Percentiles rank a stretch among this genome's conserved stretches.
These are phyloP conservation scores for Pyrenochaeta sp. DNA, from an alignment of 2,329 filamentous ascomycete genomes.

Conservation along the genomic window DNA sequence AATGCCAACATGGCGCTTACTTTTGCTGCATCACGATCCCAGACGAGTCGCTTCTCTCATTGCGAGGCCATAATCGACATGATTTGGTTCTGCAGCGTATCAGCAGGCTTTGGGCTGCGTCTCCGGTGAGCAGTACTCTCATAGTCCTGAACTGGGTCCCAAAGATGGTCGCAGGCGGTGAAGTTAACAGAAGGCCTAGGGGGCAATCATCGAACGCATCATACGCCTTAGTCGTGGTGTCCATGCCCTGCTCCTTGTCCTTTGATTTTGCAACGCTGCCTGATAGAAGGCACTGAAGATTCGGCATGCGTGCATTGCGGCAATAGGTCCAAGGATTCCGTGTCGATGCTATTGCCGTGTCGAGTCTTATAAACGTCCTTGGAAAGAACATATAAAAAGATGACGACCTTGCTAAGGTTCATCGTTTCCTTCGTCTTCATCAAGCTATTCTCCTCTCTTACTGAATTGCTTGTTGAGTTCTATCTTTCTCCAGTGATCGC, in stretches of 20 bases:
- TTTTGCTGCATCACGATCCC: not conserved
- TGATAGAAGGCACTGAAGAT: too few relatives aligned
- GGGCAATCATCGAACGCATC: not conserved
- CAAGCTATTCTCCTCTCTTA: not conserved
- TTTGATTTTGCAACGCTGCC: not conserved
- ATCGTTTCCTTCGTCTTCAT: not conserved
- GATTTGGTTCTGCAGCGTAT: not conserved
- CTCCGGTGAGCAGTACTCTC: not conserved
- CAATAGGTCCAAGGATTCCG: too few relatives aligned
- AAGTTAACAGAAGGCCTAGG: not conserved
- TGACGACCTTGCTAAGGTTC: not conserved
- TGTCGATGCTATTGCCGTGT: too few relatives aligned
- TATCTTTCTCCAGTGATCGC: not conserved
- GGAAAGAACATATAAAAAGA: not conserved
- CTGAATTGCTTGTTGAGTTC: not conserved
- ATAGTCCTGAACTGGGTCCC: not conserved
- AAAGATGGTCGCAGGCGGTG: not conserved
- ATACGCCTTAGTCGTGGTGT: not conserved
- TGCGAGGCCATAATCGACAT: not conserved
- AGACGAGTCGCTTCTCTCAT: not conserved
- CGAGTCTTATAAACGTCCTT: too few relatives aligned
- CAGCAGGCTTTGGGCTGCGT: not conserved
- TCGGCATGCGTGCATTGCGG: too few relatives aligned
- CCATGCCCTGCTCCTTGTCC: not conserved
- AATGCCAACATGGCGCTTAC: not conserved